Percentiles rank a stretch among this genome's conserved stretches.
Evolutionary conservation across 176 grass and related monocot species (phyloP).

Genomic region (Oryza meridionalis): DNA sequence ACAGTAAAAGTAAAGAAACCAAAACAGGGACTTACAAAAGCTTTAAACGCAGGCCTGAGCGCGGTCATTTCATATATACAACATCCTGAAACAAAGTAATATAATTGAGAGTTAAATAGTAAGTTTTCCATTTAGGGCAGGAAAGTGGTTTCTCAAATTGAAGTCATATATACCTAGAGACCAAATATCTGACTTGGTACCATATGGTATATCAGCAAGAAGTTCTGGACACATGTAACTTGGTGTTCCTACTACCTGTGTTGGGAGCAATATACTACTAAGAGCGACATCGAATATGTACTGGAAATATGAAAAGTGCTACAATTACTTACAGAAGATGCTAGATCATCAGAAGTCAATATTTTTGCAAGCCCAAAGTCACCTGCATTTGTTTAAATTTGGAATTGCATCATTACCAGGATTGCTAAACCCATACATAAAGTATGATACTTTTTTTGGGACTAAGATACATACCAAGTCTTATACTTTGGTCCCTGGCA

Average conservation of each 20-base stretch:
- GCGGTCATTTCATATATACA: slow-evolving; percentile 98
- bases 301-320: background rate
- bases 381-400: slow-evolving; percentile 56
- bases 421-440: slow-evolving; percentile 40
- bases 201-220: slow-evolving; percentile 98
- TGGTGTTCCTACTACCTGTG: slow-evolving; percentile 88
- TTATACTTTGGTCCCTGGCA: slow-evolving; percentile 89
- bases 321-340: slow-evolving; percentile 75
- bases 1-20: slow-evolving; percentile 24
- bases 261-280: slow-evolving; percentile 42
- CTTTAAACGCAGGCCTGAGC: slow-evolving; percentile 88
- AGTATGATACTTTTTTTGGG: slow-evolving; percentile 29
- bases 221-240: slow-evolving; percentile 99
- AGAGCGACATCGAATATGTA: slow-evolving; percentile 19
- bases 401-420: slow-evolving; percentile 4
- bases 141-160: slow-evolving; percentile 30
- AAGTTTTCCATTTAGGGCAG: slow-evolving; percentile 13
- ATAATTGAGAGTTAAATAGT: slow-evolving; percentile 14
- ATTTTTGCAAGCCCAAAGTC: slow-evolving; percentile 98
- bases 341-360: slow-evolving; percentile 87
- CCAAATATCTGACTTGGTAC: slow-evolving; percentile 96
- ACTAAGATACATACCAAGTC: slow-evolving; percentile 65
- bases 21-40: slow-evolving; percentile 70
- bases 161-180: slow-evolving; percentile 69
- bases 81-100: slow-evolving; percentile 63